Evolutionary conservation across 306 rosid species (phyloP).

Genomic region (Dryas alaskensis): DNA sequence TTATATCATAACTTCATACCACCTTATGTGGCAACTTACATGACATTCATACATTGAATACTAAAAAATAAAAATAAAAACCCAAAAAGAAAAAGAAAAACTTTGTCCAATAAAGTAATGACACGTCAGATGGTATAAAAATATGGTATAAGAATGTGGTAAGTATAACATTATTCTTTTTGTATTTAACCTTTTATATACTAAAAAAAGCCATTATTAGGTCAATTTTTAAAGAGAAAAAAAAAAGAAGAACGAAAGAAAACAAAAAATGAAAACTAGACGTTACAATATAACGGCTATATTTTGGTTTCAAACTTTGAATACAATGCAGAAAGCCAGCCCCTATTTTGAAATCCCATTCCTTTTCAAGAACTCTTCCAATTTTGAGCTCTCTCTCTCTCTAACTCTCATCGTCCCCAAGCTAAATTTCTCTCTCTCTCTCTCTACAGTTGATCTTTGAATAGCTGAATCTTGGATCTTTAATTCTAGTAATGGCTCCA

Average conservation of each 20-base stretch:
- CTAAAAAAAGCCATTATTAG: not conserved
- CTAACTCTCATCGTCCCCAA: not conserved
- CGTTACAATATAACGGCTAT: conserved; percentile 87
- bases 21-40: too few species aligned
- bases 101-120: too few species aligned
- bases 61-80: too few species aligned
- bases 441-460: not conserved
- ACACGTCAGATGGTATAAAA: too few species aligned
- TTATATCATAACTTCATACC: too few species aligned
- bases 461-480: conserved; percentile 32
- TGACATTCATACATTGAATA: too few species aligned
- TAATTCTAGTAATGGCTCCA: conserved; percentile 62
- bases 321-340: not conserved
- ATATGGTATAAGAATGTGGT: too few species aligned
- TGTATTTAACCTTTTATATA: too few species aligned
- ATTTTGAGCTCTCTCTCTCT: conserved; percentile 18
- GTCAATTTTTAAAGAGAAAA: not conserved
- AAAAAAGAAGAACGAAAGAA: not conserved
- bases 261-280: conserved; percentile 12
- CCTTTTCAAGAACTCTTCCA: not conserved
- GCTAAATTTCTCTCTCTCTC: not conserved
- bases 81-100: too few species aligned
- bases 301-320: conserved; percentile 38
- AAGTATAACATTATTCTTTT: too few species aligned
- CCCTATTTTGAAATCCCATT: conserved; percentile 20